Percentiles rank a stretch among this genome's conserved stretches.
Conservation (phyloP, 108 stramenopile species). For the Cyclostephanos invisitatus region DNA sequence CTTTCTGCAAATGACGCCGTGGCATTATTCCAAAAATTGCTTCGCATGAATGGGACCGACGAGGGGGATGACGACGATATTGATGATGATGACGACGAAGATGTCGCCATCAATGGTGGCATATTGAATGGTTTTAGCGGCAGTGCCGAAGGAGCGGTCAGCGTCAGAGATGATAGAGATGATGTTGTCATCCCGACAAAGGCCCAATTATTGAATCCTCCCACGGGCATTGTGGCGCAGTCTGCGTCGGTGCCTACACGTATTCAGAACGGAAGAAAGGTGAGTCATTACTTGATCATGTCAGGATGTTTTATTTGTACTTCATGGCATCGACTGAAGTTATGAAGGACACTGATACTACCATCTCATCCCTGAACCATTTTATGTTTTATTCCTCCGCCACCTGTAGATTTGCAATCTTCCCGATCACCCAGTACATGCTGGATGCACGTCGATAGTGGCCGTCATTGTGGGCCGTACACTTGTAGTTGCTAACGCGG, state of each 20-base stretch:
- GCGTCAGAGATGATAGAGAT: not conserved
- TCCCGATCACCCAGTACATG: slow-evolving; percentile 92
- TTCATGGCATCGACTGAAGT: no score
- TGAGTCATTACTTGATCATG: slow-evolving; percentile 7
- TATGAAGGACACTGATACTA: not conserved
- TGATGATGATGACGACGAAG: slow-evolving; percentile 14
- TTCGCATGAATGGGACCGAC: slow-evolving; percentile 44
- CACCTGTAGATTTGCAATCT: slow-evolving; percentile 74
- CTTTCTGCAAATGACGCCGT: slow-evolving; percentile 41
- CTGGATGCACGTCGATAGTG: slow-evolving; percentile 94
- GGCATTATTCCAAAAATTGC: slow-evolving; percentile 54
- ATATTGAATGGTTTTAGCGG: not conserved
- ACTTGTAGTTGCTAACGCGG: slow-evolving; percentile 91
- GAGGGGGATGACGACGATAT: slow-evolving; percentile 19
- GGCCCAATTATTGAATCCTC: slow-evolving; percentile 49
- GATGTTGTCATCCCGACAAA: slow-evolving; percentile 32
- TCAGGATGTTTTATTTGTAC: not conserved
- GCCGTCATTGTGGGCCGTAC: slow-evolving; percentile 78
- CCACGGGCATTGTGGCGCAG: slow-evolving; percentile 43
- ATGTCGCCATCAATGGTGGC: not conserved
- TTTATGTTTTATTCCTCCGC: not conserved
- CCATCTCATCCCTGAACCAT: not conserved
- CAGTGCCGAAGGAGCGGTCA: not conserved
- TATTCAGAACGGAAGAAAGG: slow-evolving; percentile 49
- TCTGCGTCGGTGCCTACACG: slow-evolving; percentile 43